Base-by-base conservation (phyloP, 202 grass and related monocot species). In the Schoenoplectus triqueter region DNA sequence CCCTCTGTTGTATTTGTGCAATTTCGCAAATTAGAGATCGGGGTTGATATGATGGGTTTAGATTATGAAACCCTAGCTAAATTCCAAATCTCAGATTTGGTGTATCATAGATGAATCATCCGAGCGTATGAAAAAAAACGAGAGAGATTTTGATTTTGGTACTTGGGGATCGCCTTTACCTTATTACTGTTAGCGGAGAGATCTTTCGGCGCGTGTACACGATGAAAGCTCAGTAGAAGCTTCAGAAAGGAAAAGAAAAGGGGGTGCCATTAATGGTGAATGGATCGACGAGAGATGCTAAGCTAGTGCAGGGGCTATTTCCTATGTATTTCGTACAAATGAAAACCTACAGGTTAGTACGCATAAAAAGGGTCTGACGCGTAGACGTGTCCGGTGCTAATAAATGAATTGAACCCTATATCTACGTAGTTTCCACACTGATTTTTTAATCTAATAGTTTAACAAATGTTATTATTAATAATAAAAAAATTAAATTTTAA, bases 221-320 rank as follows among this genome's bases (percentile, higher is more conserved):
- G 64, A 66, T 82, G 75, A 81, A 22, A 39, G 89, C 73, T 80
- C 66, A 73, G 87, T 88, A 65, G 84, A 73, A 78, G 86, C 85
- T 22, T 20, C 63, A 81, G 81, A 85, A 92, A 90, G 88, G 92
- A 84, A 60, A 73, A 72, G 59, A 41, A 71, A n/a, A 42, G 41
- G 17, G 7, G 71, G 18, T 50, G 56, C 48, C 72, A 85, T 85
- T 85, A 85, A 85, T 85, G 84, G 84, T 6, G 14, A 9, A 41
- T 40, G 78, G 48, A 83, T 83, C 65, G 64, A 57, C 19, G 4
- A 51, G 54, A 85, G 69, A 78, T 64, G 10, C 52, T 64, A 85
- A n/a, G 10, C 67, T 64, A 85, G 7, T 69, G 11, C 2, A 51
- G 10, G 20, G 48, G 20, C 42, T 51, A 55, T 10, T 83, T 70